phyloP scores from a whole-genome alignment of 805 yeast genomes.

The Yamadazyma scolyti region DNA sequence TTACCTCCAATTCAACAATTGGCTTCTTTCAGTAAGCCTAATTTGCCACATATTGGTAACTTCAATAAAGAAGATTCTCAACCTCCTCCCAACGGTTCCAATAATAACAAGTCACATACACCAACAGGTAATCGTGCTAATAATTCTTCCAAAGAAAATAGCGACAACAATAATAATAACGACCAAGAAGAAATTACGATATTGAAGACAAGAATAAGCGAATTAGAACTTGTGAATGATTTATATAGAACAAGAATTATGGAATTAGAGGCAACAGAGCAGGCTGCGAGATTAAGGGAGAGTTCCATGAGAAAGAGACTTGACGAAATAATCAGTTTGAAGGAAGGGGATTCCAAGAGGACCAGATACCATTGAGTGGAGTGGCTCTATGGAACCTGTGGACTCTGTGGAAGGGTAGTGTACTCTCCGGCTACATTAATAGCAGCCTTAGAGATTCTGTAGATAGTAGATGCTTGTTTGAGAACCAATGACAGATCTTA shows the following conservation, averaged over 20 bases:
- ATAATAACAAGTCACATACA: background rate
- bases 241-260: constrained; percentile 76
- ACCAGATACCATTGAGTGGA: constrained; percentile 3
- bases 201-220: constrained; percentile 75
- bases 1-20: constrained; percentile 26
- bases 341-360: constrained; percentile 17
- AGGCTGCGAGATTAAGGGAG: constrained; percentile 51
- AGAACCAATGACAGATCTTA: too few species aligned
- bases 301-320: constrained; percentile 44
- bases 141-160: background rate
- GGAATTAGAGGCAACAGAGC: constrained; percentile 73
- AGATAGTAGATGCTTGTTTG: too few species aligned
- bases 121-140: background rate
- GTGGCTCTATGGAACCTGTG: too few species aligned
- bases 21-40: constrained; percentile 12
- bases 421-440: too few species aligned
- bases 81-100: background rate
- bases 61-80: too few species aligned
- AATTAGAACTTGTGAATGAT: constrained; percentile 87
- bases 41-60: constrained; percentile 26
- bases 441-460: too few species aligned
- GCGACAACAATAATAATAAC: constrained; percentile 9
- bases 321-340: constrained; percentile 38
- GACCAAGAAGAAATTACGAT: constrained; percentile 29
- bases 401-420: too few species aligned